phyloP scores from a whole-genome alignment of 352 stramenopile genomes.

The Phytopythium delawarense region DNA sequence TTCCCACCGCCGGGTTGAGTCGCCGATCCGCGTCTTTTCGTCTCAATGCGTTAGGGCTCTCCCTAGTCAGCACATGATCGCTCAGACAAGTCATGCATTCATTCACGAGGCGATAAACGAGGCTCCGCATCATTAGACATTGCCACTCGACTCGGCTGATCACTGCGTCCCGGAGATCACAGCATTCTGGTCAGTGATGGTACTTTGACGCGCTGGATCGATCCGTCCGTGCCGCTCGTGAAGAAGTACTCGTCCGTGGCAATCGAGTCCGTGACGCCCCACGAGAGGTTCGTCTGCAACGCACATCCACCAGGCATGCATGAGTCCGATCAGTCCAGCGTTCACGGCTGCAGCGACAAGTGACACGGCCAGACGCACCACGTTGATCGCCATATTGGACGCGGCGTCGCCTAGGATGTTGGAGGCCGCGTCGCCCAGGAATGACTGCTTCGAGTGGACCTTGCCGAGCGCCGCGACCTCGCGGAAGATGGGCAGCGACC shows the following conservation, averaged over 20 bases:
- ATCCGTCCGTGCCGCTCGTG: conserved; percentile 78
- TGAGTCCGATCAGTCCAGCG: background rate
- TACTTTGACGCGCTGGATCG: conserved; percentile 69
- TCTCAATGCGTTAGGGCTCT: background rate
- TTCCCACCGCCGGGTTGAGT: background rate
- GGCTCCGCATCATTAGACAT: background rate
- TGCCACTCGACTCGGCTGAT: background rate
- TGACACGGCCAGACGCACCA: conserved; percentile 35
- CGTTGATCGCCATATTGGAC: conserved; percentile 84
- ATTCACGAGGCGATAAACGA: background rate
- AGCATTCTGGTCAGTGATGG: conserved; percentile 32
- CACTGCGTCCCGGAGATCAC: conserved; percentile 1
- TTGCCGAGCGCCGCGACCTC: conserved; percentile 72
- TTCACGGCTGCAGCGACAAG: background rate
- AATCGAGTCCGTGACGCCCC: conserved; percentile 78
- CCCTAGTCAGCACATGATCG: background rate
- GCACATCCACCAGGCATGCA: background rate
- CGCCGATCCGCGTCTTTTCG: background rate
- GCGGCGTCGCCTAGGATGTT: conserved; percentile 77
- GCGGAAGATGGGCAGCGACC: conserved; percentile 81
- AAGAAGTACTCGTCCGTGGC: conserved; percentile 82
- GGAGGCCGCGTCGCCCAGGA: conserved; percentile 68
- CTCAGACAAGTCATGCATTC: background rate
- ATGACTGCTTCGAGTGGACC: conserved; percentile 76
- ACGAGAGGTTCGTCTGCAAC: conserved; percentile 69